Base-by-base conservation (phyloP, 805 yeast species). In the Teunomyces cretensis region DNA sequence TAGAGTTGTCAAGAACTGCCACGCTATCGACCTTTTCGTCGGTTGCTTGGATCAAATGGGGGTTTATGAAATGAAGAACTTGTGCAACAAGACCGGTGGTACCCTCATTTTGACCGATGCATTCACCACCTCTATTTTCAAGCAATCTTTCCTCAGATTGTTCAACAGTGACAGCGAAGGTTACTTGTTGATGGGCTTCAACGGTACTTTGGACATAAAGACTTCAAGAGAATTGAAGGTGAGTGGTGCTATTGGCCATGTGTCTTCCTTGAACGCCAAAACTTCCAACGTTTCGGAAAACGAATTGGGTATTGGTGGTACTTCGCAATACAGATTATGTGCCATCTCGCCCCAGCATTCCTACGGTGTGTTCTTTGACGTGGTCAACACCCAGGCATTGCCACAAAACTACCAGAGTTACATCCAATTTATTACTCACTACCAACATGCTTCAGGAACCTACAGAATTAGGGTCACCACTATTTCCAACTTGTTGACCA, bases 21-120 rank as follows among this genome's bases (percentile, higher is more conserved):
- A 88, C 59, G 80, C 92, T 24, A 83, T 91, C 47, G 97, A 91
- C 65, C 80, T 91, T 39, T 90, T 88, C 68, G 96, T 96, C 26
- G 97, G 97, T 50, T 88, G 96, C 71, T 89, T 88, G 65, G 98
- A 91, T 70, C 98, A 91, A 75, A 85, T 90, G 47, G 98, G 98
- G 62, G 80, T 91, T 74, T 83, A 83, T 57, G 98, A 91, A 72
- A 91, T 91, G 97, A 86, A 89, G 68, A 75, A 84, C 47, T 72
- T 92, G 51, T 80, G 95, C 47, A 86, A 87, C 66, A 75, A 80
- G 55, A 90, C 97, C 7, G 97, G 97, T 52, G 98, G 98, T 68
- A 84, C 86, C 16, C 70, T 92, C 48, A 81, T 92, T 33, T 80
- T 91, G 57, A 79, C 96, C 3, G 98, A 91, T 72, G 90, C 97